phyloP scores from a whole-genome alignment of 2,329 filamentous ascomycete species.

The Orbilia brochopaga region DNA sequence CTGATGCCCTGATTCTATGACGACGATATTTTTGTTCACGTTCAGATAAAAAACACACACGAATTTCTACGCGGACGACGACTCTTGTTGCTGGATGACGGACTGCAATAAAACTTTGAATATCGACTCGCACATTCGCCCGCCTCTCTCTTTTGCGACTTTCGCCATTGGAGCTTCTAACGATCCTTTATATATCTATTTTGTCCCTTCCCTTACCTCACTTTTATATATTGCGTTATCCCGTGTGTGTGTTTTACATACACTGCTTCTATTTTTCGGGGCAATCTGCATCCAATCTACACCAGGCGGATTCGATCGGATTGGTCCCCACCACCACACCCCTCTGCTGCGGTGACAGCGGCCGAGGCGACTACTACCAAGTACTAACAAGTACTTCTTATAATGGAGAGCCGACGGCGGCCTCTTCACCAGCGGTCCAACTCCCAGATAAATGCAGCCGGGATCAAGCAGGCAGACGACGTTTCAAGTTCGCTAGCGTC shows the following conservation, averaged over 20 bases:
- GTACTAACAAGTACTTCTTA: too few relatives aligned
- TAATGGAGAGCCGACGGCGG: conserved; percentile 39
- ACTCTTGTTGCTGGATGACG: conserved; percentile 39
- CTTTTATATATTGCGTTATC: conserved; percentile 1
- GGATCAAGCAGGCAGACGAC: conserved; percentile 47
- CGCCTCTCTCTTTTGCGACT: conserved; percentile 23
- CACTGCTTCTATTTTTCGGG: conserved; percentile 17
- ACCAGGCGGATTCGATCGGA: conserved; percentile 21
- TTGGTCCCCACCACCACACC: not conserved
- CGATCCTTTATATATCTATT: too few relatives aligned
- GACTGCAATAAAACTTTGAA: conserved; percentile 40
- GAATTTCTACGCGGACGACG: conserved; percentile 47
- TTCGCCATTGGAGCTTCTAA: conserved; percentile 24
- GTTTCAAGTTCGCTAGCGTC: conserved; percentile 51
- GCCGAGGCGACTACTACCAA: conserved; percentile 16
- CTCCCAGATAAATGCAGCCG: conserved; percentile 48
- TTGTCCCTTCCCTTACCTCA: conserved; percentile 36
- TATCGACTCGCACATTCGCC: conserved; percentile 23
- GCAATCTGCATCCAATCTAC: conserved; percentile 44
- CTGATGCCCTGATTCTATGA: conserved; percentile 50
- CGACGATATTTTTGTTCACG: conserved; percentile 40
- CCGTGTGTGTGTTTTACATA: not conserved
- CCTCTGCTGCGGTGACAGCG: conserved; percentile 21
- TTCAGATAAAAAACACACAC: conserved; percentile 41
- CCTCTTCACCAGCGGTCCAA: conserved; percentile 49